Evolutionary conservation across 2,329 filamentous ascomycete genomes (phyloP), one percentile per base, ranked within the genome.

Genomic region (Penicillium concentricum): DNA sequence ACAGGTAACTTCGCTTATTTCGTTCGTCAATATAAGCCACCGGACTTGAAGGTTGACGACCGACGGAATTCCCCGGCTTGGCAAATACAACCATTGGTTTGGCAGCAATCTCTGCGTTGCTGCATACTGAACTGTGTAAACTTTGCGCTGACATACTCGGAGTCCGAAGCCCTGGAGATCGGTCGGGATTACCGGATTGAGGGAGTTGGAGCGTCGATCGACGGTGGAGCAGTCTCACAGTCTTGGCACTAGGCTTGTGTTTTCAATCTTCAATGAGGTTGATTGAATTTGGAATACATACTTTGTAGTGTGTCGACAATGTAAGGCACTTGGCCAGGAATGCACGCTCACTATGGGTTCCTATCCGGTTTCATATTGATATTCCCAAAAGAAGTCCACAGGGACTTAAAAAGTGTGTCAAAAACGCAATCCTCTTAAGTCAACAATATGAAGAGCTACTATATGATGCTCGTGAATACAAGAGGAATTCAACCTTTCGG

Each of bases 131-230:
- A 28, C 28, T 6, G 28, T 10, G 5, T 32, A 15, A 32, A 15
- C 12, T 15, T 32, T 13, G 30, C 13, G 5, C 22, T 45, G 10
- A 22, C 4, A 30, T 30, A 24, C 20, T 47, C 42, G 34, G 42
- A 53, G 42, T 53, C 51, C 35, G 43, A 41, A 28, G n/a, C n/a
- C n/a, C n/a, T n/a, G n/a, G n/a, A n/a, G 15, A 7, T 53, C 51
- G 51, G 51, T 28, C 51, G 34, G 26, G 12, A 18, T 32, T 41
- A 4, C 51, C 34, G 16, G 15, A 39, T 53, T 15, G 0, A 34
- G 51, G n/a, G 26, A 1, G 2, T 30, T 32, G 15, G 34, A 26
- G 16, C 1, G 42, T n/a, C 18, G 26, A 53, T 53, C 42, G 38
- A n/a, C 4, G 34, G 42, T 46, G 32, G 50, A 53, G 24, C 7